Conservation (phyloP, 768 basidiomycete species). For the Rhodotorula taiwanensis region DNA sequence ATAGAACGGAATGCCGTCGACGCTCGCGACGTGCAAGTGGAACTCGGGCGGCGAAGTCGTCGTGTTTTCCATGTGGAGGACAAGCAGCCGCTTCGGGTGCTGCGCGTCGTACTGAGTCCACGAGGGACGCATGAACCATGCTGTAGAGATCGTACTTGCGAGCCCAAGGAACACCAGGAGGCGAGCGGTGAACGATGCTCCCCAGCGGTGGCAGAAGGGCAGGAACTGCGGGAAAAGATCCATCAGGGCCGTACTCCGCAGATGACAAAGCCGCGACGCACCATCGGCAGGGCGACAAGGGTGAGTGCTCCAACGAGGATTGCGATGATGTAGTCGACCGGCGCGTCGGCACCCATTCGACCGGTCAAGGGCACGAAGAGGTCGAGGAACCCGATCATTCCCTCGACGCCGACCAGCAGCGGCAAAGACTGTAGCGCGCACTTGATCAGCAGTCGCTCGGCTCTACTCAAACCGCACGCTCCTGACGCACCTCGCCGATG, state of each 20-base stretch:
- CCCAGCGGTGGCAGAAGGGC: conserved; percentile 71
- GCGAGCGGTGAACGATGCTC: conserved; percentile 42
- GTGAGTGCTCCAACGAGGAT: conserved; percentile 60
- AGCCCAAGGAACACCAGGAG: conserved; percentile 51
- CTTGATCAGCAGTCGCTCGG: too few relatives aligned
- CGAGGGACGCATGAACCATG: conserved; percentile 51
- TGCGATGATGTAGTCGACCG: conserved; percentile 82
- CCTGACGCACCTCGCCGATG: conserved; percentile 51
- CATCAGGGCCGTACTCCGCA: not conserved
- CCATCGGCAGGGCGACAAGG: conserved; percentile 56
- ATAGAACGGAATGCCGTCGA: conserved; percentile 71
- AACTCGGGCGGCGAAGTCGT: conserved; percentile 50
- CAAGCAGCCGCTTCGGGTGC: conserved; percentile 82
- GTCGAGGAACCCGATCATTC: conserved; percentile 60
- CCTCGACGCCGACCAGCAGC: conserved; percentile 48
- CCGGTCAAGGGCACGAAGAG: conserved; percentile 73
- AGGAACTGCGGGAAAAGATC: conserved; percentile 37
- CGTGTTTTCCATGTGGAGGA: conserved; percentile 80
- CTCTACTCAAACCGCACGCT: too few relatives aligned
- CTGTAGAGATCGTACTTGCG: conserved; percentile 53
- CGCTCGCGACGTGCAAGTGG: conserved; percentile 69
- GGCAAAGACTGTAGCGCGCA: conserved; percentile 4
- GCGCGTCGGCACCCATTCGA: conserved; percentile 53
- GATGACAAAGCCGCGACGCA: conserved; percentile 18
- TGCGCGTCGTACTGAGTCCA: conserved; percentile 62